phyloP scores from a whole-genome alignment of 257 asterid genomes.

The Phtheirospermum japonicum region DNA sequence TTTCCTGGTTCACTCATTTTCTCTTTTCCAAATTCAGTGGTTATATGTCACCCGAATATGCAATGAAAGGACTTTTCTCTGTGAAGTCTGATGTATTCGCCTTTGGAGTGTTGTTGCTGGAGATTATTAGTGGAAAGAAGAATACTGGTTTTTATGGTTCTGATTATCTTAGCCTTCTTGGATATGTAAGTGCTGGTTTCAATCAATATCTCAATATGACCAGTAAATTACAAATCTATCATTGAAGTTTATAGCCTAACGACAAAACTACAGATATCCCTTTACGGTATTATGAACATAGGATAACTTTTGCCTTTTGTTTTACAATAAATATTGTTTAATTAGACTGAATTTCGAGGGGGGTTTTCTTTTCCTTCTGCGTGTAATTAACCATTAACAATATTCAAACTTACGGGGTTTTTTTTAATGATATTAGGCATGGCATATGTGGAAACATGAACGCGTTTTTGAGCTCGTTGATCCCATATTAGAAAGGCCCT shows the following conservation, averaged over 20 bases:
- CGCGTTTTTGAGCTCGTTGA: slow-evolving; percentile 28
- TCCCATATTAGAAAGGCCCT: slow-evolving; percentile 9
- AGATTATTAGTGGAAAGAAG: slow-evolving; percentile 35
- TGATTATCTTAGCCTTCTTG: slow-evolving; percentile 28
- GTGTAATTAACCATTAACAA: background rate
- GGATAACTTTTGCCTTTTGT: no score
- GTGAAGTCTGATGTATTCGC: slow-evolving; percentile 33
- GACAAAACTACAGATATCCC: no score
- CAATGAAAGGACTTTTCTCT: no score
- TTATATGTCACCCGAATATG: slow-evolving; percentile 35
- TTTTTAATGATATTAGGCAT: slow-evolving; percentile 24
- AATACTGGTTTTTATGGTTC: slow-evolving; percentile 26
- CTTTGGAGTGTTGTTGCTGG: slow-evolving; percentile 32
- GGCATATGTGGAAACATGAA: slow-evolving; percentile 29
- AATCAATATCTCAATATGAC: background rate
- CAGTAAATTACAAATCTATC: no score
- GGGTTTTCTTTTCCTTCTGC: no score
- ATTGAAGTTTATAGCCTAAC: no score
- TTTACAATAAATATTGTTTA: no score
- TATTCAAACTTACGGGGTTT: background rate
- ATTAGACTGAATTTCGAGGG: no score
- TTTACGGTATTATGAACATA: no score
- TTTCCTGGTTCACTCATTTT: background rate
- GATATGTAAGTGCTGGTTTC: slow-evolving; percentile 26
- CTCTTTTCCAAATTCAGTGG: slow-evolving; percentile 24